Evolutionary conservation across 2,329 filamentous ascomycete genomes (phyloP).

Genomic region (Chaetoscypha palmicola): DNA sequence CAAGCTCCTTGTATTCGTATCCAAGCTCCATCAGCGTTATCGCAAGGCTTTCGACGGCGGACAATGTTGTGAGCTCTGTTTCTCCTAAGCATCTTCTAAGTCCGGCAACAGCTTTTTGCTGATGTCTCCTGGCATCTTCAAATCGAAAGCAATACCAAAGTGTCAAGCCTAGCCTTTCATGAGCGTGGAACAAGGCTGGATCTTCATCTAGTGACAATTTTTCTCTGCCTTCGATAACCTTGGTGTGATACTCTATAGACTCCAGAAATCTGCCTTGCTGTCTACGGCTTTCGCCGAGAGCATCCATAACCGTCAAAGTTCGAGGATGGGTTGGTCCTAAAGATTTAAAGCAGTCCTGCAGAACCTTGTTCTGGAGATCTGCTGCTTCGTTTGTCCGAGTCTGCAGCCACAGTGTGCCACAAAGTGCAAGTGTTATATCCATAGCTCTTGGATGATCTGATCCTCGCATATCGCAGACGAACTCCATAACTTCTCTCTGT

Average conservation of each 20-base stretch:
- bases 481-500: slow-evolving; percentile 26
- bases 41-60: slow-evolving; percentile 23
- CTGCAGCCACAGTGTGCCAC: slow-evolving; percentile 21
- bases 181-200: slow-evolving; percentile 12
- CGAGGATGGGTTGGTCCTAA: slow-evolving; percentile 23
- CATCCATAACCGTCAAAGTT: slow-evolving; percentile 27
- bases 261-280: slow-evolving; percentile 25
- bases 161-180: slow-evolving; percentile 1
- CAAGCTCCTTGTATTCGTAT: slow-evolving; percentile 3
- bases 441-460: slow-evolving; percentile 20
- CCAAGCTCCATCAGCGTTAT: slow-evolving; percentile 9
- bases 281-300: slow-evolving; percentile 17
- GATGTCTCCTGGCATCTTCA: slow-evolving; percentile 16
- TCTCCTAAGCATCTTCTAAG: slow-evolving; percentile 5
- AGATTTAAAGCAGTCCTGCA: slow-evolving; percentile 17
- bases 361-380: slow-evolving; percentile 20
- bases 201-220: slow-evolving; percentile 7
- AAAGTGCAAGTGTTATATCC: slow-evolving; percentile 20
- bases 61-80: slow-evolving; percentile 20
- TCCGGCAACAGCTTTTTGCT: slow-evolving; percentile 4
- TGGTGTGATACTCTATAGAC: slow-evolving; percentile 17
- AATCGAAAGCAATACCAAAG: slow-evolving; percentile 12
- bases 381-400: slow-evolving; percentile 23
- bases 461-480: slow-evolving; percentile 20
- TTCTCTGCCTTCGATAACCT: slow-evolving; percentile 19